These are phyloP conservation scores for Globisporangium nagaii DNA, from an alignment of 352 stramenopile species.

Conservation along the genomic window DNA sequence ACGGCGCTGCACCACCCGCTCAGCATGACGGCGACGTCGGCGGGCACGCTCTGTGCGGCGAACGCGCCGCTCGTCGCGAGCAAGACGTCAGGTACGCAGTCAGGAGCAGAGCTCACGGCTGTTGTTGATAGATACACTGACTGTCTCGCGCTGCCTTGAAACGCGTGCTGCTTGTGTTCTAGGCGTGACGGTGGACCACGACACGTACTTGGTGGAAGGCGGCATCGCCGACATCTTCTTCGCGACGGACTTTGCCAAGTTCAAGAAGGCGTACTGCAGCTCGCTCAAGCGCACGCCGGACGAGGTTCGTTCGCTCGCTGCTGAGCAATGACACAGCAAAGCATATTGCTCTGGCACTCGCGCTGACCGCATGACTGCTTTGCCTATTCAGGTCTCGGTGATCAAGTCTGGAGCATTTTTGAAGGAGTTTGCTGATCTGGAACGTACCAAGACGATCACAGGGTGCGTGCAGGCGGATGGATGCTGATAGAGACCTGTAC, in stretches of 20 bases:
- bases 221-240: slow-evolving; percentile 91
- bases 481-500: too few species aligned
- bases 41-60: slow-evolving; percentile 60
- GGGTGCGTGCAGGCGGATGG: slow-evolving; percentile 28
- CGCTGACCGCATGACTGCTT: not conserved
- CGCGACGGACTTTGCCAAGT: slow-evolving; percentile 76
- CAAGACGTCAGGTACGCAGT: slow-evolving; percentile 47
- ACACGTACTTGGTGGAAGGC: slow-evolving; percentile 83
- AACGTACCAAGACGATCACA: slow-evolving; percentile 78
- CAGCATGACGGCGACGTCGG: slow-evolving; percentile 61
- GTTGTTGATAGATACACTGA: not conserved
- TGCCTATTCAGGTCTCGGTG: slow-evolving; percentile 51
- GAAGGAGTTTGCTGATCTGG: slow-evolving; percentile 69
- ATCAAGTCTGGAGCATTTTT: slow-evolving; percentile 80
- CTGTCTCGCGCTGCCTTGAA: too few species aligned
- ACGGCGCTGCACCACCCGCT: slow-evolving; percentile 58
- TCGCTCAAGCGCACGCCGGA: slow-evolving; percentile 45
- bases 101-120: not conserved
- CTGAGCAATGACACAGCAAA: too few species aligned
- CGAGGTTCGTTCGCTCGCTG: slow-evolving; percentile 18
- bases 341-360: not conserved
- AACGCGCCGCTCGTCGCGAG: slow-evolving; percentile 88
- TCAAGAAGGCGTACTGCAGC: slow-evolving; percentile 81
- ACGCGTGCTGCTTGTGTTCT: not conserved
- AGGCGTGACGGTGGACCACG: slow-evolving; percentile 77